These are phyloP conservation scores for Exserohilum turcica DNA, from an alignment of 2,329 filamentous ascomycete species.

Conservation along the genomic window DNA sequence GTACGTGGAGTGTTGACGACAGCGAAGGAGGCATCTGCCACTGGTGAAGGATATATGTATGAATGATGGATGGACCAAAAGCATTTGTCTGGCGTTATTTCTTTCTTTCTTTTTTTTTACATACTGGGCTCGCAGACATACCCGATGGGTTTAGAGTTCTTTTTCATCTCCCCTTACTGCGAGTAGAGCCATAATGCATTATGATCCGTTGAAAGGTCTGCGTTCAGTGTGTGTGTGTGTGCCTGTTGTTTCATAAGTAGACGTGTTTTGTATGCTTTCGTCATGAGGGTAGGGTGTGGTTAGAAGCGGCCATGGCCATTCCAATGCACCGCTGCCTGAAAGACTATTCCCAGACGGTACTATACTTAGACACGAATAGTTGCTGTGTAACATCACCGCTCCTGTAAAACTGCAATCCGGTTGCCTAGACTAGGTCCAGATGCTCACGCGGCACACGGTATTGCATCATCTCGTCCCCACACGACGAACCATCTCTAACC, in stretches of 20 bases:
- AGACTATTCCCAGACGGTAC: background rate
- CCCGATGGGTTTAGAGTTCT: background rate
- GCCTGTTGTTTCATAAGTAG: too few species aligned
- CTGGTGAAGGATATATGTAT: background rate
- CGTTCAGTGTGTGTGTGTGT: too few species aligned
- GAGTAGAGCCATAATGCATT: background rate
- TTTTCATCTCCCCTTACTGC: background rate
- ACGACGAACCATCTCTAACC: background rate
- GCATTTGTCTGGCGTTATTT: slow-evolving; percentile 5
- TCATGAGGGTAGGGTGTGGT: too few species aligned
- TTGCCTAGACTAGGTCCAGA: background rate
- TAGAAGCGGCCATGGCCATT: too few species aligned
- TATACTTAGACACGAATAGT: background rate
- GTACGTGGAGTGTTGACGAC: slow-evolving; percentile 88
- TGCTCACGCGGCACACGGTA: background rate
- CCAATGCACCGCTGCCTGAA: too few species aligned
- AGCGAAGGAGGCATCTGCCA: slow-evolving; percentile 63
- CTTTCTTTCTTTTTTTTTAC: too few species aligned
- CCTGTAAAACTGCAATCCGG: too few species aligned
- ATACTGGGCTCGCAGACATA: slow-evolving; percentile 3
- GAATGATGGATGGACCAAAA: background rate
- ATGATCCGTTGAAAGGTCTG: too few species aligned
- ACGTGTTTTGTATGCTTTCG: too few species aligned
- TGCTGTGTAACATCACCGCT: background rate
- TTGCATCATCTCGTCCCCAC: background rate